Base-by-base conservation (phyloP, 345 rosid genomes). In the Xanthoceras sorbifolium region DNA sequence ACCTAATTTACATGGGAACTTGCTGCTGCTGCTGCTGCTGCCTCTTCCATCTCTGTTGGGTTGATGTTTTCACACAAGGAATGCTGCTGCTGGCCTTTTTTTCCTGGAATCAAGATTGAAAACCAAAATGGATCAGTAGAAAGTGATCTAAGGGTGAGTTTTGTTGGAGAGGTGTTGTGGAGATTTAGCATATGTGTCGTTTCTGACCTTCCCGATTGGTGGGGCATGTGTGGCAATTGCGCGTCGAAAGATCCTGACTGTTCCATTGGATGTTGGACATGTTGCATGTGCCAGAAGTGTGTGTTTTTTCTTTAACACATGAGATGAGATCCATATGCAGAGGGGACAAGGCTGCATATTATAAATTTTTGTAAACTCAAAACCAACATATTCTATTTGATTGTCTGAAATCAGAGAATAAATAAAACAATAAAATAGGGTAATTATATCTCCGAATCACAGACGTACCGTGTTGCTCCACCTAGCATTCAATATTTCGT, bases 401-500 rank as follows among this genome's bases (percentile, higher is more conserved):
- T 79, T 62, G 55, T n/a, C 52, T 36, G 15, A 59, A 74, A 67
- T 32, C 59, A 48, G 65, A 60, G 72, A 61, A 62, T 23, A 32
- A 77, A 62, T 36, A 29, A 69, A 60, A 73, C 44, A 63, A 62
- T 2, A 66, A n/a, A 57, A 74, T 20, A 25, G 28, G 75, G 25
- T n/a, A n/a, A 42, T 36, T 7, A 34, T 55, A 54, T 62, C 20
- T 29, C 22, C 54, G 26, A 69, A 59, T 72, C 54, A 72, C 10
- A 76, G 60, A 72, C 69, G 12, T 67, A 52, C 34, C 28, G 14
- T 29, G 10, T 29, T 44, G 69, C 44, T 29, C 46, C 76, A 18
- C 62, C 15, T 2, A 81, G 65, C 36, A 72, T 70, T 38, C 64
- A 50, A 64, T 31, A 38, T 25, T 72, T 25, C 66, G 60, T 46